Evolutionary conservation across 192 early-diverging fungal genomes (phyloP), one percentile per base, ranked within the genome.

Genomic region (Glomus cerebriforme): DNA sequence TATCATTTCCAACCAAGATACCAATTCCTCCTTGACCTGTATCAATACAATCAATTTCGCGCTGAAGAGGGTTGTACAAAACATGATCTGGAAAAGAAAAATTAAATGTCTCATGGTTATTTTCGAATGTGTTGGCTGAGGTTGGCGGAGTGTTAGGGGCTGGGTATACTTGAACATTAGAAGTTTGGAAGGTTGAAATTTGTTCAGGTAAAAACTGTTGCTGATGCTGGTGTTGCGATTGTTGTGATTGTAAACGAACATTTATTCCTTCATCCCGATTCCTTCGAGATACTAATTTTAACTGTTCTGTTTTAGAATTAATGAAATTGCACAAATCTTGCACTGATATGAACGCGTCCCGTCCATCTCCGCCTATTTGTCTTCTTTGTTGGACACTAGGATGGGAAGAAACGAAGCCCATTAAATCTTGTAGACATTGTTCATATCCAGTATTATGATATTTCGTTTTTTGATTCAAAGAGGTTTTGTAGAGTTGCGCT

Each of bases 391-490:
- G 76, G 27, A 76, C 75, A 27, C 29, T 62, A 26, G 59, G 75
- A 35, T 78, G 76, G 17, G 76, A 26, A 22, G 67, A 10, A 58
- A 78, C 17, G 67, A 68, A 78, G 15, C 49, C 62, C 64, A 78
- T 54, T 27, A 78, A 68, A 67, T 78, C 76, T 58, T 26, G 15
- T 29, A 78, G 43, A 78, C 76, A 78, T 27, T 78, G 47, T 78
- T 78, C 59, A 78, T 78, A 78, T 31, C 76, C 76, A 31, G 17
- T 68, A n/a, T 78, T 17, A 65, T 65, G 64, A 24, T 27, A 27
- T 39, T 66, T 58, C 12, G 34, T 35, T 43, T 37, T 59, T 75
- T 78, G 76, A n/a, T 68, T 45, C 26, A 35, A 37, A 24, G 49
- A 35, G 26, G 24, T 68, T 65, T 43, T 66, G 49, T 68, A 78